Base-by-base conservation (phyloP, 768 basidiomycete genomes). In the Suillus sp. region DNA sequence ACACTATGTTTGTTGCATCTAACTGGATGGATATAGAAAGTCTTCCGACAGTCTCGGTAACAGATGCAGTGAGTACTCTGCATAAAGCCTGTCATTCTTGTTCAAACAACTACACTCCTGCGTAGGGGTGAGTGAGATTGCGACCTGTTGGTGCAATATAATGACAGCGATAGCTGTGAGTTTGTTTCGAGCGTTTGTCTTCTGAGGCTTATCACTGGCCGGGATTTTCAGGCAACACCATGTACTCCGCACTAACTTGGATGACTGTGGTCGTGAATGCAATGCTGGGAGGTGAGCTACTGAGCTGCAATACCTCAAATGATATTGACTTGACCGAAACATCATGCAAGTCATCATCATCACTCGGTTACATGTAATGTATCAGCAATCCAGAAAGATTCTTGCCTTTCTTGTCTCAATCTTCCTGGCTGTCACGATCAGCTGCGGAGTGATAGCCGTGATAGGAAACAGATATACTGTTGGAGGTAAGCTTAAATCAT, bases 241-340 rank as follows among this genome's bases (percentile, higher is more conserved):
- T 54, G 7, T 54, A 20, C 34, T n/a, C n/a, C 22, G 13, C n/a
- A 54, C 34, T 35, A 8, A 13, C 11, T 13, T 54, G 53, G 53
- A 13, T 34, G 4, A n/a, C n/a, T 54, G 53, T 22, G n/a, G 6
- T 54, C 32, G 32, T 54, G 7, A 54, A 54, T n/a, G 32, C 53
- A 20, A n/a, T 54, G 53, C 53, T 54, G 20, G 32, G 53, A n/a
- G 53, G 53, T 54, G 53, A 54, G 53, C 32, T 34, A n/a, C 32
- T 34, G 32, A 34, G 32, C 9, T n/a, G 18, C n/a, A 34, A 34
- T 34, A n/a, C 32, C 1, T 20, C 18, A 14, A n/a, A 13, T n/a
- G 53, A 34, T n/a, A 13, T 34, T 34, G 11, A 34, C 32, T 34
- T n/a, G 25, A 54, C 32, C 7, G 2, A 50, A 48, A 22, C 10